Conservation (phyloP, 371 early-diverging fungal species). For the Dinochytrium kinnereticum region DNA sequence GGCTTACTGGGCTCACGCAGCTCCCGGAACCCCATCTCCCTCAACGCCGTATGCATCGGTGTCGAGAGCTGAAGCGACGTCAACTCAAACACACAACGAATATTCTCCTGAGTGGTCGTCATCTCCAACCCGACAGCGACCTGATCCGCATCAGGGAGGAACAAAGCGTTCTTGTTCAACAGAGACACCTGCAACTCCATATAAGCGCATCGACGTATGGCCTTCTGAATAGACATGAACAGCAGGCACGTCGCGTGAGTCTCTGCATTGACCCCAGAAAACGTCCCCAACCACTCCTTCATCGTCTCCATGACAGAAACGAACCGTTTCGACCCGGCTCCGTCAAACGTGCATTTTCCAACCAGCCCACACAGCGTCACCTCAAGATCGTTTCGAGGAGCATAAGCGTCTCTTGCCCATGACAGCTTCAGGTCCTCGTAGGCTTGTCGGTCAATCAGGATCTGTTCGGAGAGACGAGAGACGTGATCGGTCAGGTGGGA, state of each 20-base stretch:
- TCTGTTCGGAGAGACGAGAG: conserved; percentile 15
- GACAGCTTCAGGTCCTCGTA: conserved; percentile 13
- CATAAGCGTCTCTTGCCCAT: conserved; percentile 23
- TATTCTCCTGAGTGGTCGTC: conserved; percentile 41
- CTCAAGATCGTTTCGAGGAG: conserved; percentile 26
- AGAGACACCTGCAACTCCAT: conserved; percentile 35
- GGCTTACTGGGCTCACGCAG: background rate
- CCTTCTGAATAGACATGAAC: conserved; percentile 32
- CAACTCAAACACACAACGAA: conserved; percentile 31
- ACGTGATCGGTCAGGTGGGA: conserved; percentile 20
- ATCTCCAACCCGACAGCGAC: conserved; percentile 47
- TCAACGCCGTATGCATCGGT: conserved; percentile 23
- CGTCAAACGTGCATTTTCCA: conserved; percentile 18
- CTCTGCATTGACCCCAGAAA: background rate
- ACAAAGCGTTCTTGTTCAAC: conserved; percentile 28
- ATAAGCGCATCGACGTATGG: conserved; percentile 29
- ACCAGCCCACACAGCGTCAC: conserved; percentile 5
- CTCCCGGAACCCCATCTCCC: conserved; percentile 15
- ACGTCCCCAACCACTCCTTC: background rate
- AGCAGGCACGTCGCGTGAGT: conserved; percentile 30
- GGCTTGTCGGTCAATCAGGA: conserved; percentile 18
- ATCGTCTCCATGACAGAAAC: background rate
- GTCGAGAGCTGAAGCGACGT: conserved; percentile 28
- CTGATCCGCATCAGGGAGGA: conserved; percentile 44
- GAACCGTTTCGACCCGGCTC: conserved; percentile 7